Conservation (phyloP, 2,329 filamentous ascomycete species). For the Escovopsis sp. region DNA sequence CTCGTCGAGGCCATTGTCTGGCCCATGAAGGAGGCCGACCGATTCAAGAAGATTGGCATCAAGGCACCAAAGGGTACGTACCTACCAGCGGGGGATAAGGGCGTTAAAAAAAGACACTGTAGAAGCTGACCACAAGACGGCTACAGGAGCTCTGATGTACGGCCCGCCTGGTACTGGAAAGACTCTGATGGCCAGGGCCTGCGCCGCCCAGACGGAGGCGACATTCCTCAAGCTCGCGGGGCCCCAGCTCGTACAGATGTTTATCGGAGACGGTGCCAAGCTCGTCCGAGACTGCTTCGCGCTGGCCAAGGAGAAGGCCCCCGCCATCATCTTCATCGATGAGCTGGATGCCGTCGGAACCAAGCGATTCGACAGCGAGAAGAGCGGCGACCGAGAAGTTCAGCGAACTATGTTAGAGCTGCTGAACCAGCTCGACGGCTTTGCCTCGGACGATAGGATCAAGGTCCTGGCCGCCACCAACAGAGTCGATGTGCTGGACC, state of each 20-base stretch:
- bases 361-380: slow-evolving; percentile 97
- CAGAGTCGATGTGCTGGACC: slow-evolving; percentile 85
- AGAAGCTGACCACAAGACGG: slow-evolving; percentile 28
- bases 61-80: slow-evolving; percentile 88
- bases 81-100: background rate
- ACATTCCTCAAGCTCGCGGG: slow-evolving; percentile 98
- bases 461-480: slow-evolving; percentile 94
- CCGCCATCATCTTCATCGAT: slow-evolving; percentile 98
- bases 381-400: slow-evolving; percentile 93
- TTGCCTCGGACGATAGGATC: slow-evolving; percentile 91
- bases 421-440: slow-evolving; percentile 95
- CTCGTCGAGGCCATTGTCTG: slow-evolving; percentile 96
- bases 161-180: slow-evolving; percentile 84
- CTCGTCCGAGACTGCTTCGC: slow-evolving; percentile 96
- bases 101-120: slow-evolving; percentile 28
- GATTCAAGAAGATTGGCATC: slow-evolving; percentile 99
- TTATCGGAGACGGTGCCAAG: slow-evolving; percentile 96
- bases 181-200: slow-evolving; percentile 84
- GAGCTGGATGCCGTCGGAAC: slow-evolving; percentile 97
- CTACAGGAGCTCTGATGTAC: slow-evolving; percentile 91
- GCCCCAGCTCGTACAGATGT: slow-evolving; percentile 98
- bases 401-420: slow-evolving; percentile 98
- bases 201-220: slow-evolving; percentile 92
- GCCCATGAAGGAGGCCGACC: slow-evolving; percentile 99
- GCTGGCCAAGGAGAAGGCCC: slow-evolving; percentile 94